Conservation (phyloP, 1,284 basidiomycete species). For the Mycosarcoma mackinlayi region DNA sequence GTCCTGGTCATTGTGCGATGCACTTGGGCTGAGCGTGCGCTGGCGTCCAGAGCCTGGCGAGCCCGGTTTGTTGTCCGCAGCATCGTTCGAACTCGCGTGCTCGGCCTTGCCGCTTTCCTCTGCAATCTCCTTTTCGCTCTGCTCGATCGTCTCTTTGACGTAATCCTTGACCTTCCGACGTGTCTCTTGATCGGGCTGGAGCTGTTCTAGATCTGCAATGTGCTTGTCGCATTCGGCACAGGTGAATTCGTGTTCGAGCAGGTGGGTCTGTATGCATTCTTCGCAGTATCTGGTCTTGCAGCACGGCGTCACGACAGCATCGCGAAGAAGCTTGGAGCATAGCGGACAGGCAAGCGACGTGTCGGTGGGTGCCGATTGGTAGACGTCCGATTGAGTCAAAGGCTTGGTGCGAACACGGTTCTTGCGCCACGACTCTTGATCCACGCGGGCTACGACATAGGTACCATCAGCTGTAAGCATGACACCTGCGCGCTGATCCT, state of each 20-base stretch:
- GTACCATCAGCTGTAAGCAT: conserved; percentile 67
- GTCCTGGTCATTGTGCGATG: conserved; percentile 37
- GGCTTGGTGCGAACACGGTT: conserved; percentile 58
- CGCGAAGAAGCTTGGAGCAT: conserved; percentile 62
- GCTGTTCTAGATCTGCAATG: conserved; percentile 59
- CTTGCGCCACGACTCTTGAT: conserved; percentile 61
- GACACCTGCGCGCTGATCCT: conserved; percentile 57
- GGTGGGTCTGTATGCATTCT: conserved; percentile 66
- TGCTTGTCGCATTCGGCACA: conserved; percentile 67
- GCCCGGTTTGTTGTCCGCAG: conserved; percentile 17
- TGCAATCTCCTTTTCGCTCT: conserved; percentile 59
- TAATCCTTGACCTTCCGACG: conserved; percentile 61
- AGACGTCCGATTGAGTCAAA: conserved; percentile 64
- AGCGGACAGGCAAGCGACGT: conserved; percentile 63
- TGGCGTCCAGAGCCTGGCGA: conserved; percentile 13
- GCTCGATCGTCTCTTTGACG: conserved; percentile 60
- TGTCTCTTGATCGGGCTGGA: conserved; percentile 62
- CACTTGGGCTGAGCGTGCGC: conserved; percentile 20
- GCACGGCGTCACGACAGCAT: conserved; percentile 64
- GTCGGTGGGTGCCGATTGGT: conserved; percentile 62
- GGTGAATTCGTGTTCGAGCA: conserved; percentile 66
- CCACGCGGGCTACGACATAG: conserved; percentile 65
- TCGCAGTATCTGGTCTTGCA: conserved; percentile 65
- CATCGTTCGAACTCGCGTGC: conserved; percentile 20
- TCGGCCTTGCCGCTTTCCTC: conserved; percentile 42